A percentile compares a stretch with the other conserved stretches of the same genome.
Evolutionary conservation across 257 asterid species (phyloP).

Genomic region (Verbena officinalis): DNA sequence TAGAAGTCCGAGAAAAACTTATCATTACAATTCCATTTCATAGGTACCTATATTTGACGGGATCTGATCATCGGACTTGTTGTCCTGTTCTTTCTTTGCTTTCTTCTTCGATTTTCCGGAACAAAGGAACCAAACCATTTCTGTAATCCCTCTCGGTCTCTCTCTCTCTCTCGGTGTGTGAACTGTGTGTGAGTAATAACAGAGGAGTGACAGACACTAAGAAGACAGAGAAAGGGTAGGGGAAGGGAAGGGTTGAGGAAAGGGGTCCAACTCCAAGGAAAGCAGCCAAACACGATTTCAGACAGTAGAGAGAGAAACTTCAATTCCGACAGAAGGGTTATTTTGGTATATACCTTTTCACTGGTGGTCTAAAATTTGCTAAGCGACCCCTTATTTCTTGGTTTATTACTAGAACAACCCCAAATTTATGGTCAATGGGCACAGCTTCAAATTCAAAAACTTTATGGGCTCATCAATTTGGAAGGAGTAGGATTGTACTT

Average conservation of each 20-base stretch:
- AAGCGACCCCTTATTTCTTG: constrained; percentile 27
- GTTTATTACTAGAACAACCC: constrained; percentile 3
- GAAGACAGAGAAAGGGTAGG: constrained; percentile 12
- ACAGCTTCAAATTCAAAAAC: background rate
- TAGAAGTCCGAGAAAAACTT: background rate
- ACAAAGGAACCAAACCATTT: constrained; percentile 76
- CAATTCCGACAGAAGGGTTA: constrained; percentile 40
- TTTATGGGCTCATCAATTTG: background rate
- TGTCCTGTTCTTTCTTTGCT: constrained; percentile 40
- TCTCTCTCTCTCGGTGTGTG: background rate
- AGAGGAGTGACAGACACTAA: constrained; percentile 28
- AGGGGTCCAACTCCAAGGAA: constrained; percentile 18
- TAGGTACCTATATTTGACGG: constrained; percentile 55
- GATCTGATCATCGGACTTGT: constrained; percentile 71
- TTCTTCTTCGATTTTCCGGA: constrained; percentile 75
- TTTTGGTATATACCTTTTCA: constrained; percentile 44
- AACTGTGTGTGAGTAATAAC: constrained; percentile 1
- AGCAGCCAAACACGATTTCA: constrained; percentile 39
- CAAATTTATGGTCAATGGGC: background rate
- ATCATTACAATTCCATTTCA: background rate
- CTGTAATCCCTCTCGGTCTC: background rate
- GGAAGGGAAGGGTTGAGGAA: constrained; percentile 17
- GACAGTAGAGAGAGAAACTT: constrained; percentile 34
- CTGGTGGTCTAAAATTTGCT: constrained; percentile 27
- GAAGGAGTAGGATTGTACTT: background rate